Conservation (phyloP, 1,284 basidiomycete genomes). For the Heliocybe sulcata region DNA sequence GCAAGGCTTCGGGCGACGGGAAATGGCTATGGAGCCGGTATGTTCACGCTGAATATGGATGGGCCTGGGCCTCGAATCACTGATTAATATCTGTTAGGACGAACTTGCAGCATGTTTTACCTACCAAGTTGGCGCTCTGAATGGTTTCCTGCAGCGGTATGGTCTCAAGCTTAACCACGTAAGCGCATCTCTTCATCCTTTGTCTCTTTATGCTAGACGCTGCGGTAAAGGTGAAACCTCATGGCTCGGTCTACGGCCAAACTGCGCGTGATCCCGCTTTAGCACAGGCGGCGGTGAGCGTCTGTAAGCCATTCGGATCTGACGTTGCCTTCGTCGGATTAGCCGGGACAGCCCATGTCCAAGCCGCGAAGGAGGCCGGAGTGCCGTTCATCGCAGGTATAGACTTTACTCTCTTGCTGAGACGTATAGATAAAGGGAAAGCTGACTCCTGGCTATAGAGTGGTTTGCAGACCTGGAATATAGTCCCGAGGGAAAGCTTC, state of each 20-base stretch:
- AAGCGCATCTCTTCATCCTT: conserved; percentile 11
- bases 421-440: background rate
- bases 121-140: conserved; percentile 56
- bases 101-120: conserved; percentile 51
- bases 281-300: conserved; percentile 27
- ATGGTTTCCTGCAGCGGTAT: conserved; percentile 45
- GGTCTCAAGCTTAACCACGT: conserved; percentile 44
- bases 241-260: conserved; percentile 2
- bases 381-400: conserved; percentile 54
- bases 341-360: conserved; percentile 51
- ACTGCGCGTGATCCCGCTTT: background rate
- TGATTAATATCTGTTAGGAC: conserved; percentile 28
- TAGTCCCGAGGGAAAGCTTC: conserved; percentile 39
- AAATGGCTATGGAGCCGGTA: conserved; percentile 54
- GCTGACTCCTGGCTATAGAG: conserved; percentile 26
- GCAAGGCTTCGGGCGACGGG: conserved; percentile 58
- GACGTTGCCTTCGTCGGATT: conserved; percentile 50
- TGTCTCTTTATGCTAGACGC: background rate
- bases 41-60: conserved; percentile 4
- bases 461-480: conserved; percentile 63
- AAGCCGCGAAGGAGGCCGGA: conserved; percentile 39
- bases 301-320: conserved; percentile 37
- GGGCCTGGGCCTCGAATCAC: too few relatives aligned
- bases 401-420: background rate
- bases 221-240: conserved; percentile 13